Conservation (phyloP, 345 rosid species). For the Euphorbia pulcherrima region DNA sequence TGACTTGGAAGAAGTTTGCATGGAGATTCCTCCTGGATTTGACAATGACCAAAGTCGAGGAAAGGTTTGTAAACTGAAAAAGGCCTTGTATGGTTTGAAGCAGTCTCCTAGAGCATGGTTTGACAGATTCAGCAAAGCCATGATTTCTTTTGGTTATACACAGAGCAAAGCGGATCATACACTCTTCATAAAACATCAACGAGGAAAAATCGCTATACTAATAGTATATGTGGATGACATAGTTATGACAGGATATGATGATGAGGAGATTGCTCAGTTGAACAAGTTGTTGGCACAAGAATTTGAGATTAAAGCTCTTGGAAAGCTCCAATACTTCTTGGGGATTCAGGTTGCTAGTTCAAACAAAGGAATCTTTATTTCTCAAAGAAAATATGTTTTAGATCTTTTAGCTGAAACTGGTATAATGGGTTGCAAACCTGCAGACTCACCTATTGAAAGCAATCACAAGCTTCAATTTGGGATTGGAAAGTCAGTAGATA, state of each 20-base stretch:
- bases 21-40: background rate
- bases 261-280: background rate
- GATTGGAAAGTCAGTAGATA: no score
- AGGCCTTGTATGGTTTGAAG: background rate
- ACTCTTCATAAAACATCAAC: no score
- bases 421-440: background rate
- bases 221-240: no score
- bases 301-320: background rate
- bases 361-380: background rate
- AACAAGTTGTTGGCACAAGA: background rate
- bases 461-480: no score
- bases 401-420: background rate
- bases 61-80: background rate
- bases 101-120: background rate
- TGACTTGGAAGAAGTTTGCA: background rate
- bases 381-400: no score
- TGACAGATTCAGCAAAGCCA: background rate
- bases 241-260: background rate
- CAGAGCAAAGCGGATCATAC: background rate
- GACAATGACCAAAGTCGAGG: background rate
- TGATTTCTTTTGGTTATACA: background rate
- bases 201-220: background rate
- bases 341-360: background rate
- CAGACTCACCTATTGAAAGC: background rate
- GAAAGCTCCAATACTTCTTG: background rate